A percentile compares a stretch with the other conserved stretches of the same genome.
These are phyloP conservation scores for Tricholoma flavovirens DNA, from an alignment of 768 basidiomycete species.

Conservation along the genomic window DNA sequence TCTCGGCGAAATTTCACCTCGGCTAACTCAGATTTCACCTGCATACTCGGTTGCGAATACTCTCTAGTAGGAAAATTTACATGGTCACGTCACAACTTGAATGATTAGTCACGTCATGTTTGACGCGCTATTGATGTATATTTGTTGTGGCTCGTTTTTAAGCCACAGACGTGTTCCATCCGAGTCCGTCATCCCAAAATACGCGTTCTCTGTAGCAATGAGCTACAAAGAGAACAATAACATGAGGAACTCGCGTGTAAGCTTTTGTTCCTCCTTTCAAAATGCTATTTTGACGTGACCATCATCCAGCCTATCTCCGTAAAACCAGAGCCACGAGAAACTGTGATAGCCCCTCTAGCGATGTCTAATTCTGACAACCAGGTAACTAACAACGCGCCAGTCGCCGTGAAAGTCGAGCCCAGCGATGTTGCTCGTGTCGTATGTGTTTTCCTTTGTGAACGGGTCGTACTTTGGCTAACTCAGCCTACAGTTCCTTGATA, in stretches of 20 bases:
- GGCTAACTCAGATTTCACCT: no score
- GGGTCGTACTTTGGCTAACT: constrained; percentile 1
- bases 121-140: not conserved
- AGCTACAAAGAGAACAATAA: constrained; percentile 21
- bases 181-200: no score
- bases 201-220: constrained; percentile 3
- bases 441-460: constrained; percentile 8
- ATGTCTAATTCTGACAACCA: constrained; percentile 7
- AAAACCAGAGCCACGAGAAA: constrained; percentile 15
- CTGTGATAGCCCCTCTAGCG: constrained; percentile 8
- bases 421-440: constrained; percentile 23
- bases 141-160: not conserved
- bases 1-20: no score
- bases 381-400: not conserved
- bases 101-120: not conserved
- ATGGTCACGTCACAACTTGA: no score
- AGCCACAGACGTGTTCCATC: no score
- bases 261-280: not conserved
- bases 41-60: no score
- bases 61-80: no score
- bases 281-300: not conserved
- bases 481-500: constrained; percentile 17
- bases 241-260: constrained; percentile 9
- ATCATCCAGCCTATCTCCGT: constrained; percentile 7
- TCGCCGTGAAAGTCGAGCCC: constrained; percentile 27